Evolutionary conservation across 805 yeast genomes (phyloP).

Genomic region (Teunomyces gatunensis): DNA sequence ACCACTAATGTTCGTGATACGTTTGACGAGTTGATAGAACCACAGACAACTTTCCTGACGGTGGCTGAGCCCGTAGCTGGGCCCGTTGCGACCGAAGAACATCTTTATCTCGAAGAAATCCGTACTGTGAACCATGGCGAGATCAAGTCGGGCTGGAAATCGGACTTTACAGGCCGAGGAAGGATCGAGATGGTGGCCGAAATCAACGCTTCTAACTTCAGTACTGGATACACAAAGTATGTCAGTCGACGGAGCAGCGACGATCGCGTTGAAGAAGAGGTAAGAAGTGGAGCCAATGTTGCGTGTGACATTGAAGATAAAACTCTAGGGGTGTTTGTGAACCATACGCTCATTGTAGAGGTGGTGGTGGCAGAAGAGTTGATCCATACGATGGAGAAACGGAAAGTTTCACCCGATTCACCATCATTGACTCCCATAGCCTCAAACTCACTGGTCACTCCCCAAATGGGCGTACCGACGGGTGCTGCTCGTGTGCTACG

Average conservation of each 20-base stretch:
- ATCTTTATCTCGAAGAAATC: conserved; percentile 65
- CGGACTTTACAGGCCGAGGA: conserved; percentile 80
- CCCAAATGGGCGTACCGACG: conserved; percentile 67
- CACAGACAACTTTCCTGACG: not conserved
- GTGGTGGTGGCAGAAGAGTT: conserved; percentile 92
- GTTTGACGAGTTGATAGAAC: not conserved
- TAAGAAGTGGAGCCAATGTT: conserved; percentile 48
- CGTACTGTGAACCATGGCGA: conserved; percentile 77
- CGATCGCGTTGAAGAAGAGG: conserved; percentile 23
- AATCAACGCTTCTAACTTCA: conserved; percentile 55
- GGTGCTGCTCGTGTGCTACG: conserved; percentile 93
- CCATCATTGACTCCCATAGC: conserved; percentile 23
- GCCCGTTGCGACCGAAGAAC: conserved; percentile 3
- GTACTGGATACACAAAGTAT: conserved; percentile 49
- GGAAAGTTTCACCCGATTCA: conserved; percentile 3
- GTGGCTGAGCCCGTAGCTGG: not conserved
- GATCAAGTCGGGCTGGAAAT: conserved; percentile 90
- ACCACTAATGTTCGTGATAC: conserved; percentile 50
- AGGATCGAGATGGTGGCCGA: conserved; percentile 76
- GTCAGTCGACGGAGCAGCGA: conserved; percentile 43
- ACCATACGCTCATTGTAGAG: conserved; percentile 78
- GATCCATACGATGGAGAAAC: conserved; percentile 36
- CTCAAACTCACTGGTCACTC: conserved; percentile 16
- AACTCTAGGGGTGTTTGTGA: conserved; percentile 69
- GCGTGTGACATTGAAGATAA: conserved; percentile 84